Evolutionary conservation across 2,329 filamentous ascomycete genomes (phyloP).

Genomic region (Botrytis byssoidea): DNA sequence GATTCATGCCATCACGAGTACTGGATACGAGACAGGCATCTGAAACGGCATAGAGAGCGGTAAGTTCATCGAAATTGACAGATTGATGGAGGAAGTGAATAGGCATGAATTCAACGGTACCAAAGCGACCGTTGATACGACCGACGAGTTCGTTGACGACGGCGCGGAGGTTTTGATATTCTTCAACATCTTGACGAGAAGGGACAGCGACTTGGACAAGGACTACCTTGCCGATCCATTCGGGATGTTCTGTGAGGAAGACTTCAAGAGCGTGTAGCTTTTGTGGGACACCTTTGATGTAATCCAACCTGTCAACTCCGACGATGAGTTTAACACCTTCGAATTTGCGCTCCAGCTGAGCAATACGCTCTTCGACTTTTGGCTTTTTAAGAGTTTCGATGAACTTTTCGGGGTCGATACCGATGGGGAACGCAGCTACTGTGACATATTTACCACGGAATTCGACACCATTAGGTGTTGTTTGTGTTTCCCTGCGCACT

Average conservation of each 20-base stretch:
- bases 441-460: conserved; percentile 86
- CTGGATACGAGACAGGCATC: conserved; percentile 92
- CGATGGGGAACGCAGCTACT: conserved; percentile 94
- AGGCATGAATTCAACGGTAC: conserved; percentile 97
- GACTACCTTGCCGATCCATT: conserved; percentile 97
- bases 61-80: conserved; percentile 90
- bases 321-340: conserved; percentile 95
- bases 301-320: conserved; percentile 93
- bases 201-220: conserved; percentile 95
- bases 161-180: conserved; percentile 93
- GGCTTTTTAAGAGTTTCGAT: conserved; percentile 82
- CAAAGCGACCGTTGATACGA: conserved; percentile 94
- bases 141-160: conserved; percentile 97
- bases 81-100: conserved; percentile 99
- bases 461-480: conserved; percentile 90
- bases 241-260: conserved; percentile 93
- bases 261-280: conserved; percentile 96
- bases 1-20: conserved; percentile 98
- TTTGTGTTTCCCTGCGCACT: conserved; percentile 57
- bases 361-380: conserved; percentile 84
- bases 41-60: conserved; percentile 87
- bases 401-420: conserved; percentile 97
- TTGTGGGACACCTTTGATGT: conserved; percentile 98
- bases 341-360: conserved; percentile 82
- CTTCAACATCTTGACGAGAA: conserved; percentile 91